Evolutionary conservation across 768 basidiomycete genomes (phyloP), one percentile per base, ranked within the genome.

Genomic region (Gautieria morchelliformis): DNA sequence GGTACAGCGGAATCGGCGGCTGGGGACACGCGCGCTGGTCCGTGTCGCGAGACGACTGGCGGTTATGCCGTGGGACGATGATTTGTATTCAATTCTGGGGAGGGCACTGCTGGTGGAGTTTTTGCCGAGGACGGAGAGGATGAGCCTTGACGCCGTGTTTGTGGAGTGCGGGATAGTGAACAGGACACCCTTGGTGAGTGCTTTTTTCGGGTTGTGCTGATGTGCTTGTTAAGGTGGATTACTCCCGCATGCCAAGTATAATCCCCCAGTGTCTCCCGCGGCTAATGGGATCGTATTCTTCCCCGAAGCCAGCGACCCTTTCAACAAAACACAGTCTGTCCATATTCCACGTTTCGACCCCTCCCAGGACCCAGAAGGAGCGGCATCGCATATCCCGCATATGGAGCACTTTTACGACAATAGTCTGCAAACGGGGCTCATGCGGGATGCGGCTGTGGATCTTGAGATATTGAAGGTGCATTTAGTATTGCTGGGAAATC

Each of bases 341-440:
- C 58, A 56, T 2, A 76, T 86, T 30, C 78, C 79, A 2, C 63
- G 71, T 5, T 85, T 85, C 64, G 71, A 81, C 47, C 58, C 71
- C 17, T 59, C 68, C 2, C 69, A 77, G 59, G 83, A 86, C 61
- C 70, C 72, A 4, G 77, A 78, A 39, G 83, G 84, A 14, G 75
- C 71, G 11, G 74, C 74, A 1, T 81, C 81, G 2, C 77, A 80
- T 67, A 75, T 86, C 1, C 84, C 84, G 15, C 75, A 83, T 60
- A 84, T 84, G 82, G 81, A 82, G 55, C 78, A 83, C 60, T 86
- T 84, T 66, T 84, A 84, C 62, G 80, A 86, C 60, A 86, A 86
- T 61, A 82, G 81, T 59, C 63, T 84, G 55, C 84, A 86, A 66
- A 82, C 81, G 4, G 81, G 80, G 10, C 66, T 83, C 44, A 84